These are phyloP conservation scores for Umbelopsis isabellina DNA, from an alignment of 192 early-diverging fungal genomes.

Conservation along the genomic window DNA sequence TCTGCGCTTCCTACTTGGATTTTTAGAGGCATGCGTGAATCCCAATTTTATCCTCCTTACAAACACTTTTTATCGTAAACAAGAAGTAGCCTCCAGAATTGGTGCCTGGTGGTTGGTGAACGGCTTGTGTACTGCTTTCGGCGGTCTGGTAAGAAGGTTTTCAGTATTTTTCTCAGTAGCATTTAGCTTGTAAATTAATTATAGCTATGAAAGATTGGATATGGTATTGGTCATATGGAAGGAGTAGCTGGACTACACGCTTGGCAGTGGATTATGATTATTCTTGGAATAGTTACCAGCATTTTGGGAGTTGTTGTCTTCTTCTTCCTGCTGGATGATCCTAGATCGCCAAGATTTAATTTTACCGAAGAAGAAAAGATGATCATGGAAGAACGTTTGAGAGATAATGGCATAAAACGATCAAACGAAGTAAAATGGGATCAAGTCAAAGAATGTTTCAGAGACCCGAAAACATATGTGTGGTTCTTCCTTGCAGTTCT, in stretches of 20 bases:
- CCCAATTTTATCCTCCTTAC: conserved; percentile 30
- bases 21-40: conserved; percentile 29
- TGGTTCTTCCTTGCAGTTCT: conserved; percentile 3
- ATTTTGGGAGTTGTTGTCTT: conserved; percentile 29
- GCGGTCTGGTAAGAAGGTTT: conserved; percentile 12
- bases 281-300: conserved; percentile 28
- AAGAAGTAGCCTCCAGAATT: conserved; percentile 23
- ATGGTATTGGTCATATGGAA: conserved; percentile 29
- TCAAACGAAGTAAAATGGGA: conserved; percentile 17
- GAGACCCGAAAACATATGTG: conserved; percentile 32
- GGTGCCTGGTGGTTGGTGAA: conserved; percentile 28
- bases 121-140: background rate
- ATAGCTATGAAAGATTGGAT: background rate
- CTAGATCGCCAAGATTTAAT: conserved; percentile 8
- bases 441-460: conserved; percentile 32
- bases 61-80: conserved; percentile 28
- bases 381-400: conserved; percentile 30
- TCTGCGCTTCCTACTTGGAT: conserved; percentile 30
- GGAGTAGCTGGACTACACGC: background rate
- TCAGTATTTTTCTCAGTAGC: background rate
- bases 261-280: conserved; percentile 41
- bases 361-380: conserved; percentile 31
- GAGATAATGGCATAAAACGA: conserved; percentile 29
- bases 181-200: background rate
- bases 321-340: conserved; percentile 35